These are phyloP conservation scores for Carex parvula DNA, from an alignment of 176 grass and related monocot genomes.

Conservation along the genomic window DNA sequence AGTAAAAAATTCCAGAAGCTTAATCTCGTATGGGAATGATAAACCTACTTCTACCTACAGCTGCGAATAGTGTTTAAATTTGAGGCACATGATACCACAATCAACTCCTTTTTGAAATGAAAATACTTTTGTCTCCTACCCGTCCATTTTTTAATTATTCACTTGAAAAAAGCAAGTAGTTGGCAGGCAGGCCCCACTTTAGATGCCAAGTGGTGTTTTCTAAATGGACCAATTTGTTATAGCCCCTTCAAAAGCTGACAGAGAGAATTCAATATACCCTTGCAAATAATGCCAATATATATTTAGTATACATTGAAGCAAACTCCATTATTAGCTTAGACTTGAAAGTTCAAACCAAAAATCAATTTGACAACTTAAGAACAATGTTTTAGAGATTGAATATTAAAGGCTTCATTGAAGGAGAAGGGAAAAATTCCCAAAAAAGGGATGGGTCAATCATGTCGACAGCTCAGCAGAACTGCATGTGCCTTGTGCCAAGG, in stretches of 20 bases:
- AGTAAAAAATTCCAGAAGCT: background rate
- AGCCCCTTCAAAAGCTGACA: background rate
- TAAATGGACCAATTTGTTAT: background rate
- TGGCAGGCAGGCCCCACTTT: background rate
- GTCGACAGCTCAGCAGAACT: background rate
- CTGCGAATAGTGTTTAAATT: constrained; percentile 2
- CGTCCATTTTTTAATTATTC: background rate
- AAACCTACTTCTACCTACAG: background rate
- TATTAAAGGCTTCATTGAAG: background rate
- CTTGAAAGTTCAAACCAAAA: background rate
- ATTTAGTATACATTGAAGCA: background rate
- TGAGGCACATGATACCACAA: background rate
- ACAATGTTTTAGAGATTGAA: background rate
- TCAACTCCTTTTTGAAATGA: background rate
- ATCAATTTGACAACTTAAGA: constrained; percentile 13
- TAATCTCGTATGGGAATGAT: background rate
- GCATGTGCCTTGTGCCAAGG: background rate
- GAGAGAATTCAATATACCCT: background rate
- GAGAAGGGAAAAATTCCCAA: background rate
- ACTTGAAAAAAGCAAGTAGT: background rate
- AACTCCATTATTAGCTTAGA: constrained; percentile 10
- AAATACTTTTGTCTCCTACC: background rate
- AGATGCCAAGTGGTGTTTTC: background rate
- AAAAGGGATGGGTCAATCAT: background rate
- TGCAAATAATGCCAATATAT: background rate